Conservation (phyloP, 306 rosid genomes). For the Begonia fuchsioides region DNA sequence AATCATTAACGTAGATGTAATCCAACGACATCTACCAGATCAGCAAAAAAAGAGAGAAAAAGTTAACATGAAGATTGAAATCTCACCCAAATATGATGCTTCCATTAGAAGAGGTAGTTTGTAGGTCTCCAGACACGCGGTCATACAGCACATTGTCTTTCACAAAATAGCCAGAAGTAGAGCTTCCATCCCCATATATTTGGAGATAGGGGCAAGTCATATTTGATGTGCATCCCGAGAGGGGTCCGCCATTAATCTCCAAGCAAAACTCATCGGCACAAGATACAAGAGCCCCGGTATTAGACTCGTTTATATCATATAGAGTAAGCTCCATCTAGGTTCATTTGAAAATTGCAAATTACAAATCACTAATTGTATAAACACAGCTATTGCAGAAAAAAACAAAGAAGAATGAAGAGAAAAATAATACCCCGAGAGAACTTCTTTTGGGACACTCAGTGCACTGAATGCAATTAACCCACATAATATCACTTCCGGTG, state of each 20-base stretch:
- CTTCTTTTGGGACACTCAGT: constrained; percentile 71
- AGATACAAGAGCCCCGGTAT: constrained; percentile 49
- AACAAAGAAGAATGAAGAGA: background rate
- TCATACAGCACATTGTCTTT: constrained; percentile 63
- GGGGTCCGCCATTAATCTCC: constrained; percentile 64
- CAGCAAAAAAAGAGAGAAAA: background rate
- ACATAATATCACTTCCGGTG: constrained; percentile 94
- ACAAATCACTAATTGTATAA: too few relatives aligned
- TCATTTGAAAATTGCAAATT: background rate
- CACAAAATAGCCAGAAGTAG: constrained; percentile 84
- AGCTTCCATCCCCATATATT: constrained; percentile 92
- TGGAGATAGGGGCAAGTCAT: constrained; percentile 75
- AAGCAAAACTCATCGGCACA: constrained; percentile 68
- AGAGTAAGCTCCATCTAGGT: constrained; percentile 67
- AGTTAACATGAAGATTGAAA: constrained; percentile 1
- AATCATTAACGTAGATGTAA: too few relatives aligned
- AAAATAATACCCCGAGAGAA: constrained; percentile 66
- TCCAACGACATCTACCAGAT: too few relatives aligned
- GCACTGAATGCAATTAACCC: constrained; percentile 95
- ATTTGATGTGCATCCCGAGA: constrained; percentile 52
- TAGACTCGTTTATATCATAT: constrained; percentile 54
- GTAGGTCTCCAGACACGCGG: constrained; percentile 77
- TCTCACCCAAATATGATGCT: constrained; percentile 81
- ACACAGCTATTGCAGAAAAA: background rate
- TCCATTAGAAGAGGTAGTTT: constrained; percentile 74